These are phyloP conservation scores for Adansonia madagascariensis DNA, from an alignment of 441 rosid species.

Conservation along the genomic window DNA sequence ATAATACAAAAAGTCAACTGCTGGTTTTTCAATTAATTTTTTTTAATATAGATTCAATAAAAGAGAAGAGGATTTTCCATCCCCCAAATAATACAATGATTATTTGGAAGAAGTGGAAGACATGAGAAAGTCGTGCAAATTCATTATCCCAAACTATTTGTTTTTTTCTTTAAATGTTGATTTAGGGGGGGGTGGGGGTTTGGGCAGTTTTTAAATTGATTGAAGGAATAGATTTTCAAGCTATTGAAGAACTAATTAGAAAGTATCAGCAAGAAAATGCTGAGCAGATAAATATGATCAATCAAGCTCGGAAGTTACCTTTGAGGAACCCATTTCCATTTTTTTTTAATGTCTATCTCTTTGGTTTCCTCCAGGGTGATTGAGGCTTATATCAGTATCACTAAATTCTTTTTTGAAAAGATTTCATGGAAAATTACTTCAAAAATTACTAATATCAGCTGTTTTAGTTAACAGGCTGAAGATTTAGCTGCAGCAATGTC, in stretches of 20 bases:
- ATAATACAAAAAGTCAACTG: background rate
- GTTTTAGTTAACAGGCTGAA: conserved; percentile 70
- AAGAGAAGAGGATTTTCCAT: conserved; percentile 83
- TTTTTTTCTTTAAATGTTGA: background rate
- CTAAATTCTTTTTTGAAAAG: background rate
- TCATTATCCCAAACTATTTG: background rate
- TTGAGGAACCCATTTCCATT: background rate
- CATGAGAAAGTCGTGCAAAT: conserved; percentile 63
- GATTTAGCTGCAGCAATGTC: conserved; percentile 79
- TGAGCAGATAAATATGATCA: conserved; percentile 72
- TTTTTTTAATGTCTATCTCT: background rate
- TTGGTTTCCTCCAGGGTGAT: background rate
- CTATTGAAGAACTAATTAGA: conserved; percentile 74
- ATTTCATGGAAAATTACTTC: background rate
- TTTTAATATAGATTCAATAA: conserved; percentile 65
- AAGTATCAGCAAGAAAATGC: conserved; percentile 80
- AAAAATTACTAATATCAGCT: conserved; percentile 17
- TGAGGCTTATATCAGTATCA: background rate
- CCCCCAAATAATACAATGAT: conserved; percentile 81
- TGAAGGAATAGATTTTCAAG: conserved; percentile 70
- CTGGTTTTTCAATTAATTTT: background rate
- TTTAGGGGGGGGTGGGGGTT: background rate
- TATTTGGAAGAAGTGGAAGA: conserved; percentile 96
- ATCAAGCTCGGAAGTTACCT: conserved; percentile 78
- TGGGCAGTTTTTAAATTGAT: conserved; percentile 66